Percentiles rank a stretch among this genome's conserved stretches.
Conservation (phyloP, 495 filamentous ascomycete genomes). For the Penicillium fimorum region DNA sequence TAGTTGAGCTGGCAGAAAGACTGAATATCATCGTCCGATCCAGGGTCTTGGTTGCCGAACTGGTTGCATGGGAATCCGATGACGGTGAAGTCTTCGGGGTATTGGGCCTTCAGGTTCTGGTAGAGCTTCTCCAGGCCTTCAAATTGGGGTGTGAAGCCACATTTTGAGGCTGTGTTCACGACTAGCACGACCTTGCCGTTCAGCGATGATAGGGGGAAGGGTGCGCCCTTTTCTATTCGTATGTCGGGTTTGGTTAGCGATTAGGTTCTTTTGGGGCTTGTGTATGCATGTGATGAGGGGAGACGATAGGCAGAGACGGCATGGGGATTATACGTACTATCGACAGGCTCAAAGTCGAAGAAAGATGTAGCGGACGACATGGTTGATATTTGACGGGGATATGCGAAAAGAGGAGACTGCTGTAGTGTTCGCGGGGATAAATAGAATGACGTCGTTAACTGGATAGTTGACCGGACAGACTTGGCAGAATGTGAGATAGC, state of each 20-base stretch:
- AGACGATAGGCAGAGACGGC: not conserved
- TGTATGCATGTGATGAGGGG: not conserved
- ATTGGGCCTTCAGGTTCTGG: slow-evolving; percentile 64
- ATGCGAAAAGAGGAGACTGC: not conserved
- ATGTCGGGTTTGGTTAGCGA: slow-evolving; percentile 13
- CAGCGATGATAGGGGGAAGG: slow-evolving; percentile 65
- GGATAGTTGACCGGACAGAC: not conserved
- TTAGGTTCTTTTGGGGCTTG: slow-evolving; percentile 7
- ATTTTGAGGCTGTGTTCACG: slow-evolving; percentile 99
- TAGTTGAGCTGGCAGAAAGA: slow-evolving; percentile 92
- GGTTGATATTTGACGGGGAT: slow-evolving; percentile 38
- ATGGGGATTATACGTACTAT: slow-evolving; percentile 57
- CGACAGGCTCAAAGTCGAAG: slow-evolving; percentile 85
- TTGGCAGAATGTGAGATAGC: slow-evolving; percentile 4
- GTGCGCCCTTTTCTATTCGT: slow-evolving; percentile 67
- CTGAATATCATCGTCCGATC: slow-evolving; percentile 85
- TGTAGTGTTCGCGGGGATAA: not conserved
- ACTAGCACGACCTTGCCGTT: slow-evolving; percentile 89
- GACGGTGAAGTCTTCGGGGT: slow-evolving; percentile 76
- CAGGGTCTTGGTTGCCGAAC: slow-evolving; percentile 88
- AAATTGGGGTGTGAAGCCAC: slow-evolving; percentile 98
- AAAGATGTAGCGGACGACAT: slow-evolving; percentile 90
- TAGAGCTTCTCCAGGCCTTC: slow-evolving; percentile 87
- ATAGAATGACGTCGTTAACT: slow-evolving; percentile 8
- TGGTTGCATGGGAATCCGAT: slow-evolving; percentile 99